These are phyloP conservation scores for Apiospora marii DNA, from an alignment of 2,329 filamentous ascomycete genomes.

Conservation along the genomic window DNA sequence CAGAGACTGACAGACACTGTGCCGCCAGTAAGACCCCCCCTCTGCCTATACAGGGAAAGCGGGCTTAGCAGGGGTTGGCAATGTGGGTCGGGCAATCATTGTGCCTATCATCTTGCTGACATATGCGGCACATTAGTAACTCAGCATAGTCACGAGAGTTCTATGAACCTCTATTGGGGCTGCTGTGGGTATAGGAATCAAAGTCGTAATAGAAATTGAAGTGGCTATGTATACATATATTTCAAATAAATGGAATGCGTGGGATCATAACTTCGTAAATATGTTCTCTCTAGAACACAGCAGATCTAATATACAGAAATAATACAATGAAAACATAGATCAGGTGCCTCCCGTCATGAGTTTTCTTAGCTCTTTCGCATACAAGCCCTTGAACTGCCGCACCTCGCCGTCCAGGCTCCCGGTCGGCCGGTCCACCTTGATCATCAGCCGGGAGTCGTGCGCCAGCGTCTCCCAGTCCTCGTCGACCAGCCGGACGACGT, in stretches of 20 bases:
- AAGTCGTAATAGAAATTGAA: too few relatives aligned
- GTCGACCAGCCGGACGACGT: background rate
- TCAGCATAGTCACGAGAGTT: background rate
- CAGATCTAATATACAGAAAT: background rate
- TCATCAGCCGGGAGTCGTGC: background rate
- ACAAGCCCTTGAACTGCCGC: background rate
- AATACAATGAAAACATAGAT: background rate
- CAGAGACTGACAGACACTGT: background rate
- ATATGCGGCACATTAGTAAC: background rate
- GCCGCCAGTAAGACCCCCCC: background rate
- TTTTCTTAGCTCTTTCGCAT: background rate
- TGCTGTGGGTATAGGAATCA: too few relatives aligned
- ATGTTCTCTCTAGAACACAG: too few relatives aligned
- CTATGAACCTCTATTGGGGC: background rate
- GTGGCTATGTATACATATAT: too few relatives aligned
- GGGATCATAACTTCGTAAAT: background rate
- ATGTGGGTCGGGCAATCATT: background rate
- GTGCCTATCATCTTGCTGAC: background rate
- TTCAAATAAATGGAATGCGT: background rate
- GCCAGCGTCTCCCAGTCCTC: background rate
- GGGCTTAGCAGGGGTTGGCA: background rate
- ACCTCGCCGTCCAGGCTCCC: background rate
- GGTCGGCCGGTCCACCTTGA: background rate
- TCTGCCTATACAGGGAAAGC: background rate
- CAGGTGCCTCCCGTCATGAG: background rate